Evolutionary conservation across 139 green algal genomes (phyloP).

Genomic region (Trebouxia sp.): DNA sequence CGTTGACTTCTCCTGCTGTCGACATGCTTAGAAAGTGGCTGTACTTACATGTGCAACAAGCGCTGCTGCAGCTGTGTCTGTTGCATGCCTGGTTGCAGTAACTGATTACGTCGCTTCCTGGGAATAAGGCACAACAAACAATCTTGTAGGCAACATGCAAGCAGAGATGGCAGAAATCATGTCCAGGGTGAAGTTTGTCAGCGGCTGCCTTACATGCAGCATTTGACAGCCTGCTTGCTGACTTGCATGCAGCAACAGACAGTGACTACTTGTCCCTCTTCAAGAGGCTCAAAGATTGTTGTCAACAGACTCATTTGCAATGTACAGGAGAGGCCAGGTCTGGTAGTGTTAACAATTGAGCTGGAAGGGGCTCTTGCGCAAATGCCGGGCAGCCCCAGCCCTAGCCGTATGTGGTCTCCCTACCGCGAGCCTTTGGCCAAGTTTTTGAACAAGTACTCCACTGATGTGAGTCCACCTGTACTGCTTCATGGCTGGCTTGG

Average conservation of each 20-base stretch:
- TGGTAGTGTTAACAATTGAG: conserved; percentile 93
- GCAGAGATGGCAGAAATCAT: too few species aligned
- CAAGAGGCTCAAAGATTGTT: neutral
- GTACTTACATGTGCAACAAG: too few species aligned
- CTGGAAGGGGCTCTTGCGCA: conserved; percentile 80
- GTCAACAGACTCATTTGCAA: neutral
- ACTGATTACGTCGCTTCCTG: too few species aligned
- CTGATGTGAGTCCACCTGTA: conserved; percentile 35
- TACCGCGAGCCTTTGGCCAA: conserved; percentile 84
- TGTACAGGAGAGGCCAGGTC: conserved; percentile 57
- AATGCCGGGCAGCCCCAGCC: conserved; percentile 50
- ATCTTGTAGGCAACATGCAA: too few species aligned
- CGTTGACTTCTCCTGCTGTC: too few species aligned
- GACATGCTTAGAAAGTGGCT: too few species aligned
- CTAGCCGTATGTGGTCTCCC: conserved; percentile 70
- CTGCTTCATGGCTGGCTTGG: too few species aligned
- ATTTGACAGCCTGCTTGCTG: neutral
- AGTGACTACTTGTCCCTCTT: neutral
- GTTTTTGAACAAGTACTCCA: conserved; percentile 84
- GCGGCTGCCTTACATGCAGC: neutral
- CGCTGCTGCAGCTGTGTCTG: too few species aligned
- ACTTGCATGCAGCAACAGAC: neutral
- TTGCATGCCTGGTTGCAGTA: too few species aligned
- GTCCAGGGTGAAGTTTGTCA: too few species aligned
- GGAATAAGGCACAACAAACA: too few species aligned